Evolutionary conservation across 192 early-diverging fungal species (phyloP), one percentile per base, ranked within the genome.

Genomic region (Lobosporangium transversale): DNA sequence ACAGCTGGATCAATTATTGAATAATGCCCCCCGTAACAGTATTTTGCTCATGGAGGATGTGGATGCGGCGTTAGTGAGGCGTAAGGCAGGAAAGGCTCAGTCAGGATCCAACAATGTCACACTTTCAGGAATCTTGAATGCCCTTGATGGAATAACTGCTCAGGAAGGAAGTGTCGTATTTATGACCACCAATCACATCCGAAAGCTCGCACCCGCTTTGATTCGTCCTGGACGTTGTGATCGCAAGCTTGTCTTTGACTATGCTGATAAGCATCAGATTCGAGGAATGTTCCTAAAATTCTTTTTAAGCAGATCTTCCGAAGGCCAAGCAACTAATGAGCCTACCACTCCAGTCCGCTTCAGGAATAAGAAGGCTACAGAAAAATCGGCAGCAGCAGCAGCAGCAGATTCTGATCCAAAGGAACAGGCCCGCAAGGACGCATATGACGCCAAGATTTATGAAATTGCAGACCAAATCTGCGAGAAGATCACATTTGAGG

Each of bases 41-140:
- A 80, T 86, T n/a, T 53, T 86, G 54, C 78, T 86, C n/a, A 84
- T 86, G 68, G 85, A 86, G 56, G 85, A 85, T 66, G 79, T 86
- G 0, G 81, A 86, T 26, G 45, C 67, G 27, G 45, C 62, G 54
- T 42, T 65, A 42, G 20, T 68, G 26, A 48, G 69, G 50, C 70
- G 68, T 30, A 49, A 68, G 48, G 74, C 73, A 23, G 80, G 62
- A 56, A 58, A 66, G 58, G 57, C 50, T 1, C 68, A 76, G 59
- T 40, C 23, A 1, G 53, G 62, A 37, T 18, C 44, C 35, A 68
- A 80, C 52, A 60, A 66, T 33, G 49, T 86, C 11, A 83, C 81
- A 2, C 71, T 86, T 45, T 79, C 78, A 15, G 80, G 79, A 15
- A 68, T 86, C 26, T 51, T 86, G 51, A 86, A 86, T 56, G 80